Base-by-base conservation (phyloP, 352 stramenopile genomes). In the Globisporangium paddicum region DNA sequence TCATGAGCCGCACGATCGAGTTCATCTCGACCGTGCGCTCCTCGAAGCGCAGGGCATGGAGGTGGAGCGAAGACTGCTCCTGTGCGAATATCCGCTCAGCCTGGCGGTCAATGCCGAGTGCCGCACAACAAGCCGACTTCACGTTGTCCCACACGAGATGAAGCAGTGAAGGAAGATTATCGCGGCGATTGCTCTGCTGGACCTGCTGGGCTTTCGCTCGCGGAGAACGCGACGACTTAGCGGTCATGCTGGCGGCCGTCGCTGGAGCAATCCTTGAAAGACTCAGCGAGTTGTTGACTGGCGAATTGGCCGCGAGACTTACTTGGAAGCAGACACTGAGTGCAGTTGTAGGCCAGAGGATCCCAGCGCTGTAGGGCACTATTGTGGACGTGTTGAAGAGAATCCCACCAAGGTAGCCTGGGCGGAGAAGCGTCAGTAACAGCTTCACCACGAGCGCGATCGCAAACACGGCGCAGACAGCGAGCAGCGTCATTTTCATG, bases 1-100 rank as follows among this genome's bases (percentile, higher is more conserved):
- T 79, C 62, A 79, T 73, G 21, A 79, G 60, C 28, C 69, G 60
- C 18, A 75, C 44, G 21, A 68, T 49, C 16, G 71, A 75, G 19
- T 62, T 62, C 23, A 59, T 62, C 25, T 72, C 66, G 1, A 38
- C 32, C 0, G 62, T 70, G 11, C 60, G 47, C 19, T 63, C 47
- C 9, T 62, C 60, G n/a, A 66, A 45, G 1, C 54, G 42, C 41
- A 66, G 48, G 9, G 52, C 42, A 3, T 34, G 42, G 32, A 52
- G 45, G 28, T 63, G 48, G n/a, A 64, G 40, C 18, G 32, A 26
- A n/a, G 18, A 32, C 14, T 21, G 38, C 18, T 58, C 47, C 13
- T 38, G 18, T 6, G 16, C 51, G 26, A 42, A 26, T 26, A 50
- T 57, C 10, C 38, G 30, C 58, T 63, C 48, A 2, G 50, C 58